Evolutionary conservation across 306 rosid genomes (phyloP), one percentile per base, ranked within the genome.

Genomic region (Clitoria ternatea): DNA sequence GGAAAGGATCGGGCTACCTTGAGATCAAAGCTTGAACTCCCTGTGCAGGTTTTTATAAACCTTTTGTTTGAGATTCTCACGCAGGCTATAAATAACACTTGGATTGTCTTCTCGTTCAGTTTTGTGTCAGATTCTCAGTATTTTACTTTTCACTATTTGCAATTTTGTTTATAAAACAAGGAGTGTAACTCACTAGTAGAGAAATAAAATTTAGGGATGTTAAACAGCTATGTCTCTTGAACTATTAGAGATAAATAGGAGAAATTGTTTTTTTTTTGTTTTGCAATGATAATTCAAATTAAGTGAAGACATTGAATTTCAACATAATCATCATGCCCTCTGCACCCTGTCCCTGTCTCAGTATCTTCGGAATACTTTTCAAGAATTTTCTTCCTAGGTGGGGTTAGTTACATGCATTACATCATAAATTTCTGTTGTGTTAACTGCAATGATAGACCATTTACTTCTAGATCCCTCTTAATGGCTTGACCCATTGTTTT

Each of bases 1-100:
- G 99, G 97, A 82, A 95, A 87, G 82, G 96, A 87, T 72, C 92
- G 89, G 39, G 78, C 85, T 64, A 95, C 90, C 62, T 77, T 95
- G 88, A 89, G 90, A 89, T 88, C 99, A 72, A 95, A 95, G 87
- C 97, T 95, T 66, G 97, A 95, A 80, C 95, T 95, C 49, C 99
- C 99, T 19, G 99, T 95, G 80, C 99, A 95, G 99, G 99, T 95
- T 63, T 76, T 55, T 76, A 24, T 67, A 71, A 48, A 68, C 61
- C 55, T 79, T 65, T 11, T 57, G 22, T 68, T 77, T 63, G 23
- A 37, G 10, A 47, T 47, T 24, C 13, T 48, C 11, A n/a, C 47
- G 66, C 30, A 22, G 27, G 45, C 52, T 44, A 20, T 67, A 60
- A 33, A 22, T 57, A 33, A 29, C 45, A 35, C 59, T 40, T 57